Evolutionary conservation across 1,139 yeast genomes (phyloP), one percentile per base, ranked within the genome.

Genomic region (Lodderomyces theae): DNA sequence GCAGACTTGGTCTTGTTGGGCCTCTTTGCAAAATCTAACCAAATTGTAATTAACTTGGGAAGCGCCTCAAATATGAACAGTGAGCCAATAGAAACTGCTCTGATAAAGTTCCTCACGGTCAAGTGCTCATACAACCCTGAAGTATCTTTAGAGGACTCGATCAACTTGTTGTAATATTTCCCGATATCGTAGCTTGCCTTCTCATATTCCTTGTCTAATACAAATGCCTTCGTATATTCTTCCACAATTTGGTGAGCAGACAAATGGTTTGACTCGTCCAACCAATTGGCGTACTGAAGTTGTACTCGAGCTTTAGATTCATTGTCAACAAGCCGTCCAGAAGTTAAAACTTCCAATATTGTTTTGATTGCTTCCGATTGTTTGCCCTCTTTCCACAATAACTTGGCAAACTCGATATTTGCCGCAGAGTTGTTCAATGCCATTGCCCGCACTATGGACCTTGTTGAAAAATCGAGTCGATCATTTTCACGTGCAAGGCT

Each of bases 311-410:
- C 76, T 37, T 66, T 62, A 38, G 49, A 65, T 49, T 37, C 42
- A 2, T 32, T 36, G 30, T 48, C 51, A 11, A 35, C 29, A 12
- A 41, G 36, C 34, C 49, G 48, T 13, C n/a, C 25, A 9, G 54
- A 63, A 10, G 44, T 42, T 5, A 63, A 48, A 42, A 79, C 61
- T 49, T 76, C 72, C 47, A 76, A 60, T 37, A 90, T 66, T 8
- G 80, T 72, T 40, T 84, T 80, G 32, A 92, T 73, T 0, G 98
- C 98, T 51, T 89, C 84, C 15, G 92, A 79, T 48, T 82, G 89
- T 47, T 88, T 94, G 1, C 95, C 96, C 56, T 87, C 89, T 1
- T 81, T 83, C 97, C 98, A 92, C 38, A 89, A 61, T 7, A 94
- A 70, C 44, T 86, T 82, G 0, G 97, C 87, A 58, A 86, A 86